phyloP scores from a whole-genome alignment of 345 rosid species.

The Syzygium aromaticum region DNA sequence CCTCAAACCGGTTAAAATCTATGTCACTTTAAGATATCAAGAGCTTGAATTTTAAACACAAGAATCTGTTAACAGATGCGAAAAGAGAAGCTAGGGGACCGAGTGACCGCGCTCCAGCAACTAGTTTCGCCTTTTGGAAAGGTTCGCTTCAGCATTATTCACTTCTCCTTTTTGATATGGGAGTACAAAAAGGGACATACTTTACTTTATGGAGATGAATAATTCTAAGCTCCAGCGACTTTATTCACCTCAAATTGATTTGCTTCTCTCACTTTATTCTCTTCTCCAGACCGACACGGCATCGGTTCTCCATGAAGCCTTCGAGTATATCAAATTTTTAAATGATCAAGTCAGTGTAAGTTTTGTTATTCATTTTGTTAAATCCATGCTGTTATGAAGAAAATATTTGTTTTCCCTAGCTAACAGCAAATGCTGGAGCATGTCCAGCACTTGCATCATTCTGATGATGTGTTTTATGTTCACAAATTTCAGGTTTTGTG shows the following conservation, averaged over 20 bases:
- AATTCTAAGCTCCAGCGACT: background rate
- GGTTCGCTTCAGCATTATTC: conserved; percentile 20
- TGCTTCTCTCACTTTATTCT: background rate
- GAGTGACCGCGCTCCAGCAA: conserved; percentile 93
- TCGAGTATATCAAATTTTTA: conserved; percentile 71
- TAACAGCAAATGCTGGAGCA: background rate
- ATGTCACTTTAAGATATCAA: background rate
- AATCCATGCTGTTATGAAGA: background rate
- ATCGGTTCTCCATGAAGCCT: conserved; percentile 87
- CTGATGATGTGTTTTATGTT: background rate
- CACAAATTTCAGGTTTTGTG: conserved; percentile 37
- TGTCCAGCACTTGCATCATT: background rate
- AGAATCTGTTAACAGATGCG: conserved; percentile 42
- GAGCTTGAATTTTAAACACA: background rate
- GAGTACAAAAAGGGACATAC: background rate
- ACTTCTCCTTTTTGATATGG: background rate
- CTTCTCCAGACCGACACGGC: conserved; percentile 87
- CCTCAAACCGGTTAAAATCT: background rate
- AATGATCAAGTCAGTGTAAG: conserved; percentile 72
- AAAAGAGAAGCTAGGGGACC: conserved; percentile 95
- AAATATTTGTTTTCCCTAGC: background rate
- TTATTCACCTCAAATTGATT: background rate
- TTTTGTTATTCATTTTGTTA: background rate
- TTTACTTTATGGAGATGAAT: background rate
- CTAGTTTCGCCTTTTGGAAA: conserved; percentile 97